These are phyloP conservation scores for Guyanaporus albipodus DNA, from an alignment of 768 basidiomycete species.

Conservation along the genomic window DNA sequence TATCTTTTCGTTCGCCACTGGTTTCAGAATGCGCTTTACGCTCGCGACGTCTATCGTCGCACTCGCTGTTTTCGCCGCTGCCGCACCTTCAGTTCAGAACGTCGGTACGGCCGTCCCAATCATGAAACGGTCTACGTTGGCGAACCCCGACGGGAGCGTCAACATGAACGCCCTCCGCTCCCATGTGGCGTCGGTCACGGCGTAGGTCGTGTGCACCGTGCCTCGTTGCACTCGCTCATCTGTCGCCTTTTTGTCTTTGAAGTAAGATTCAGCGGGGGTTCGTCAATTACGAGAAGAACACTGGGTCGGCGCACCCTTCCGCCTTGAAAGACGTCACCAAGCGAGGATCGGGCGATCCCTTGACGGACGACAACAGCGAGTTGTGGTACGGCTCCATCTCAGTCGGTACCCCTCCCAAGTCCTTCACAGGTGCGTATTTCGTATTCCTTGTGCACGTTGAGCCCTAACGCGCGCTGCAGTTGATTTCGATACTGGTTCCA, in stretches of 20 bases:
- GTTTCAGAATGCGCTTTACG: slow-evolving; percentile 9
- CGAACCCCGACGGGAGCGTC: slow-evolving; percentile 7
- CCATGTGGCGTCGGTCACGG: slow-evolving; percentile 1
- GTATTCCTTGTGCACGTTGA: too few relatives aligned
- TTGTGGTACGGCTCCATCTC: slow-evolving; percentile 15
- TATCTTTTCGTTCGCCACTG: too few relatives aligned
- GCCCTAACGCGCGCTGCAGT: not conserved
- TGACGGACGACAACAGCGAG: not conserved
- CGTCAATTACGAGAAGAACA: slow-evolving; percentile 8
- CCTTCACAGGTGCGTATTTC: slow-evolving; percentile 7
- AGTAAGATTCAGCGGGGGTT: slow-evolving; percentile 8
- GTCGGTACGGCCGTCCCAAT: slow-evolving; percentile 5
- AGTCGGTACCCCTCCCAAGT: slow-evolving; percentile 7
- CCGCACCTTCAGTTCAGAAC: slow-evolving; percentile 2
- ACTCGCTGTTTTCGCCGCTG: slow-evolving; percentile 6
- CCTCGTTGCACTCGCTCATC: not conserved
- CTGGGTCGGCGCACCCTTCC: slow-evolving; percentile 2
- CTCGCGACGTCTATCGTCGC: slow-evolving; percentile 4
- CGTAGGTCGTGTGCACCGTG: slow-evolving; percentile 5
- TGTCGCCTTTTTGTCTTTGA: too few relatives aligned
- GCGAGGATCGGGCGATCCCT: not conserved
- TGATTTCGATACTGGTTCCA: slow-evolving; percentile 30
- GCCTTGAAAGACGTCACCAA: not conserved
- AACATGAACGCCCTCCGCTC: slow-evolving; percentile 4
- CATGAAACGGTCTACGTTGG: slow-evolving; percentile 3